Conservation (phyloP, 2,329 filamentous ascomycete species). For the Ceratocystis smalleyi region DNA sequence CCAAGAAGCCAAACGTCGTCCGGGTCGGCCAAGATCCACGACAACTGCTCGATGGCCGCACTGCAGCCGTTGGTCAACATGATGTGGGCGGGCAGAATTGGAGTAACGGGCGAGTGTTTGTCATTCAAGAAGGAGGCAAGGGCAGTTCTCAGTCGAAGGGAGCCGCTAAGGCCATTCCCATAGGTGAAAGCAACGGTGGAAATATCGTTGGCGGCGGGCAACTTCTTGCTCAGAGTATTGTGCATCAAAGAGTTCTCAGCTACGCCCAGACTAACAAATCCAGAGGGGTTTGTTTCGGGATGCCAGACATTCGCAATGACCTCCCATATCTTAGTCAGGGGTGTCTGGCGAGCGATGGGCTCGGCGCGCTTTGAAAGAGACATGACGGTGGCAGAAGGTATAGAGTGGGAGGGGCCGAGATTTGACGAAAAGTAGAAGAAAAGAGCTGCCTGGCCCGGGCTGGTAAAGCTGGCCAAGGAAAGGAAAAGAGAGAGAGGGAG, state of each 20-base stretch:
- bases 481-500: neutral
- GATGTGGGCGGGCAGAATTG: constrained; percentile 24
- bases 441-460: neutral
- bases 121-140: constrained; percentile 26
- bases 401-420: neutral
- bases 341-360: constrained; percentile 21
- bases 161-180: constrained; percentile 28
- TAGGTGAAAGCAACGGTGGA: constrained; percentile 26
- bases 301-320: constrained; percentile 32
- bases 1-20: constrained; percentile 29
- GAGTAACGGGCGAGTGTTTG: constrained; percentile 22
- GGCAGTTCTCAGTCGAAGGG: constrained; percentile 23
- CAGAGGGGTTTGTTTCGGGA: constrained; percentile 27
- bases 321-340: constrained; percentile 26
- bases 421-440: neutral
- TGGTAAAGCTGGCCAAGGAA: neutral
- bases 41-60: constrained; percentile 27
- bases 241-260: constrained; percentile 41
- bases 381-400: constrained; percentile 14
- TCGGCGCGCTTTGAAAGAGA: constrained; percentile 22
- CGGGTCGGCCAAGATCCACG: constrained; percentile 28
- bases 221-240: constrained; percentile 27
- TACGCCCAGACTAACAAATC: constrained; percentile 35
- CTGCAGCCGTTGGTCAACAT: constrained; percentile 29
- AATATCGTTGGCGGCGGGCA: constrained; percentile 27